Conservation (phyloP, 1,284 basidiomycete genomes). For the Fomitopsis pinicola region DNA sequence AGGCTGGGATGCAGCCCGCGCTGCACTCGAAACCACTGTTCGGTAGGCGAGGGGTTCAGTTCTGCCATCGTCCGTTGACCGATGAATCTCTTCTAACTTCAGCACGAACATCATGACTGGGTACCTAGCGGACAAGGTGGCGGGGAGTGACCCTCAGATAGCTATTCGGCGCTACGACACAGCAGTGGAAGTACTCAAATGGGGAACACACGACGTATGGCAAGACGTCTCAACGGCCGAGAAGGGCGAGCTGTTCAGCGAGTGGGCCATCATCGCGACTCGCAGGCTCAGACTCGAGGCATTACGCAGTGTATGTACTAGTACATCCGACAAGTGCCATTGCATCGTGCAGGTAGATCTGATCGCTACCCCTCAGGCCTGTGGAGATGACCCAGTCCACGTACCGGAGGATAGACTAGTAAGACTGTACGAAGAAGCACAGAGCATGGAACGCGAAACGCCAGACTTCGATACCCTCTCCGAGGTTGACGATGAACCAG, state of each 20-base stretch:
- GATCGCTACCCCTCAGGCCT: conserved; percentile 5
- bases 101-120: conserved; percentile 32
- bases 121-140: conserved; percentile 22
- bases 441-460: conserved; percentile 25
- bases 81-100: neutral
- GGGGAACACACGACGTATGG: conserved; percentile 33
- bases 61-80: neutral
- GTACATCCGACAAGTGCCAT: neutral
- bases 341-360: neutral
- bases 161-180: neutral
- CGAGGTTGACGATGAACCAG: conserved; percentile 17
- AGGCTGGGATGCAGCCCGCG: conserved; percentile 36
- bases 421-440: conserved; percentile 24
- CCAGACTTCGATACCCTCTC: conserved; percentile 6
- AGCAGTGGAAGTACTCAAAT: conserved; percentile 29
- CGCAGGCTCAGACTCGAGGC: conserved; percentile 26
- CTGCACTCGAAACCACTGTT: conserved; percentile 35
- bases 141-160: neutral
- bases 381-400: conserved; percentile 6
- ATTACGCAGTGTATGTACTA: conserved; percentile 32
- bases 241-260: conserved; percentile 29
- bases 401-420: conserved; percentile 19
- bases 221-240: conserved; percentile 24
- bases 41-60: conserved; percentile 23
- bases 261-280: conserved; percentile 29